Conservation (phyloP, 2,329 filamentous ascomycete species). For the Claviceps arundinis region DNA sequence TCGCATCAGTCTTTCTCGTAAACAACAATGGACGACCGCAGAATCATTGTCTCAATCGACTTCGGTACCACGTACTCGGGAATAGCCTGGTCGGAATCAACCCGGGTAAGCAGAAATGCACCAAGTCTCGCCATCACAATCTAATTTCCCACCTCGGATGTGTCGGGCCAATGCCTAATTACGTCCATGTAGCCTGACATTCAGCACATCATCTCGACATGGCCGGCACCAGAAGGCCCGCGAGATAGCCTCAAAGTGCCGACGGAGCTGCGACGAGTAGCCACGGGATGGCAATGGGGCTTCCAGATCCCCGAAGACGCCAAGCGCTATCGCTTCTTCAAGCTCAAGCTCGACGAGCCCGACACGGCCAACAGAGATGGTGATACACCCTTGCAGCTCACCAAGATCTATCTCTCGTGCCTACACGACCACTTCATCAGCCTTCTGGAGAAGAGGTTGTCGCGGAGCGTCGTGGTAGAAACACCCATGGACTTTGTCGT, state of each 20-base stretch:
- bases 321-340: conserved; percentile 30
- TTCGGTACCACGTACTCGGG: conserved; percentile 45
- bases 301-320: conserved; percentile 31
- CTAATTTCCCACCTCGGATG: neutral
- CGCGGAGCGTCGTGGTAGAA: conserved; percentile 25
- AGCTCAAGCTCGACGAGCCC: conserved; percentile 28
- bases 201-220: conserved; percentile 28
- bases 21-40: conserved; percentile 20
- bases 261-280: conserved; percentile 31
- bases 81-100: conserved; percentile 37
- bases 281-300: conserved; percentile 33
- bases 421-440: conserved; percentile 35
- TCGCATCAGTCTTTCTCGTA: neutral
- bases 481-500: conserved; percentile 40
- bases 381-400: conserved; percentile 22
- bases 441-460: conserved; percentile 28
- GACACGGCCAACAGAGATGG: conserved; percentile 16
- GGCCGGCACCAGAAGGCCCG: conserved; percentile 24
- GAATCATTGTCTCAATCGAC: conserved; percentile 39
- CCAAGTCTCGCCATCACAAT: neutral
- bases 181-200: conserved; percentile 20
- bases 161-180: neutral
- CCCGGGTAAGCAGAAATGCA: conserved; percentile 15
- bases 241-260: conserved; percentile 32
- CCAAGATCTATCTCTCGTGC: conserved; percentile 30